These are phyloP conservation scores for Phytophthora pinifolia DNA, from an alignment of 352 stramenopile genomes.

Conservation along the genomic window DNA sequence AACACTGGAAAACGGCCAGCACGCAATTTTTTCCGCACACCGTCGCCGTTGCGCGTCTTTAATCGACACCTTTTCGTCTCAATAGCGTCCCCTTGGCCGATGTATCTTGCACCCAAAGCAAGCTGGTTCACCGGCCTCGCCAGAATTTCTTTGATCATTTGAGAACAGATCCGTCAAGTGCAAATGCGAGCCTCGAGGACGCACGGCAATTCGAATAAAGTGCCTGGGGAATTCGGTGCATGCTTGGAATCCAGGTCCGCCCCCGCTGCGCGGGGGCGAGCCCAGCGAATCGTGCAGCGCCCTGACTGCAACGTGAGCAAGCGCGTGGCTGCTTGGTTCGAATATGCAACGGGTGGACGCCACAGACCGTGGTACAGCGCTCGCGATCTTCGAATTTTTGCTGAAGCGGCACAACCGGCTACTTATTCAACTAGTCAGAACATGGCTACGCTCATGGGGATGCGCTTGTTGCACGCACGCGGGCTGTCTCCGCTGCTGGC, in stretches of 20 bases:
- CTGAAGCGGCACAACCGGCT: conserved; percentile 23
- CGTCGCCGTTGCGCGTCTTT: conserved; percentile 18
- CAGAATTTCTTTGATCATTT: conserved; percentile 12
- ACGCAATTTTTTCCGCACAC: conserved; percentile 11
- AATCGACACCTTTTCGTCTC: conserved; percentile 4
- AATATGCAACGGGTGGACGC: conserved; percentile 18
- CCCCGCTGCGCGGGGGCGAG: too few species aligned
- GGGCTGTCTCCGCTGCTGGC: conserved; percentile 10
- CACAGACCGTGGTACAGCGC: not conserved
- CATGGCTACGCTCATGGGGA: conserved; percentile 24
- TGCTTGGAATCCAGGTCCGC: not conserved
- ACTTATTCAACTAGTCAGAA: conserved; percentile 27
- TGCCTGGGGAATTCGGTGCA: conserved; percentile 11
- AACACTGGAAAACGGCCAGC: conserved; percentile 9
- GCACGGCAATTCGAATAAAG: conserved; percentile 18
- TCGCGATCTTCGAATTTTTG: conserved; percentile 27
- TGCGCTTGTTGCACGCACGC: conserved; percentile 9
- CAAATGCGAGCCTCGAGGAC: not conserved
- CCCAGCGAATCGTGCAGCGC: not conserved
- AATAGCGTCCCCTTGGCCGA: conserved; percentile 20
- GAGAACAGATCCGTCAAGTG: conserved; percentile 16
- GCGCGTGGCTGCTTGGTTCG: not conserved
- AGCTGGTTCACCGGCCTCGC: not conserved
- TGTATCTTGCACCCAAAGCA: conserved; percentile 4
- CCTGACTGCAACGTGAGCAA: conserved; percentile 2